Evolutionary conservation across 208 protist species (phyloP), one percentile per base, ranked within the genome.

Genomic region (Crithidia thermophila): DNA sequence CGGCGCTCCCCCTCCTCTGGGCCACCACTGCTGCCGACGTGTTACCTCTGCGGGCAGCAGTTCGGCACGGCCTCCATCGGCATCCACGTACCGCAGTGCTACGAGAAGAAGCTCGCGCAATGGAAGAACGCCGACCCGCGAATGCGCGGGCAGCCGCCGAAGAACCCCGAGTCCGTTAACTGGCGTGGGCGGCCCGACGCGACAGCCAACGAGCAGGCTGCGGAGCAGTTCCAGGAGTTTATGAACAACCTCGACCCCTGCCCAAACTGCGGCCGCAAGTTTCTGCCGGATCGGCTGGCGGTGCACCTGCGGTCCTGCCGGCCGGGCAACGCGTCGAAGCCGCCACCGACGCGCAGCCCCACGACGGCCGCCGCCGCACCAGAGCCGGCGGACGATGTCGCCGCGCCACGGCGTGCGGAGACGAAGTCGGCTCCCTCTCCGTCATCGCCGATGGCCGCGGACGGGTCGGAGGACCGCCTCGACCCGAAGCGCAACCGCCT

Each of bases 251-350:
- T 98, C n/a, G 87, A 89, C 37, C 84, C 83, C 18, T 98, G 94
- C 72, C 90, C 90, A 4, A 91, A 98, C 77, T 98, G 95, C 69
- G 79, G 75, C 21, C 58, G 95, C 18, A 88, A 77, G 51, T 98
- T 98, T 53, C 67, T 96, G 42, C 75, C 95, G 11, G 92, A 97
- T 37, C 85, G 93, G 21, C 82, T 98, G 28, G 74, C 85, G 0
- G 87, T 98, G 20, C 95, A 98, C 50, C 72, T 97, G 31, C 78
- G 82, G 21, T 96, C 90, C 6, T 98, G 93, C 61, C 91, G 90
- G n/a, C 82, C 85, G 8, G 91, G 88, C 16, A 85, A 79, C 45
- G 43, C 80, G 16, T 67, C 85, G 14, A 87, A 80, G 59, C 59
- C 79, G 18, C 49, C 74, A 2, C 62, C 69, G 4, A 49, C 65